Evolutionary conservation across 2,329 filamentous ascomycete genomes (phyloP), one percentile per base, ranked within the genome.

Genomic region (Beauveria pseudobassiana): DNA sequence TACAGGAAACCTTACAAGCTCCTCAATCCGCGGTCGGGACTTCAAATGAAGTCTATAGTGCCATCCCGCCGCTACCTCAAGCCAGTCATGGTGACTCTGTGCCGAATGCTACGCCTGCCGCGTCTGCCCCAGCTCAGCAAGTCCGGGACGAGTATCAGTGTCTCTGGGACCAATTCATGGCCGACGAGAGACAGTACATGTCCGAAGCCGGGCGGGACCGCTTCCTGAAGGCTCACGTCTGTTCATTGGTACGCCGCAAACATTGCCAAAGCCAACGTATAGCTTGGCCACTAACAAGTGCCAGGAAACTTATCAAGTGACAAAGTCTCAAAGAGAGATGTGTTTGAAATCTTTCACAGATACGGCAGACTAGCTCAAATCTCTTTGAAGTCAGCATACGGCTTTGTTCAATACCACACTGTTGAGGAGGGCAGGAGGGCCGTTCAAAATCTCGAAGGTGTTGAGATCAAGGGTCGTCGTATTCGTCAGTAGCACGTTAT

Each of bases 321-420:
- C 72, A 88, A 93, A 71, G 93, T 96, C 16, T 95, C 91, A 7
- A 98, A 98, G 75, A 86, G 89, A 66, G 93, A 98, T 74, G 86
- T 98, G 9, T 98, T 96, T 75, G 89, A 96, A 71, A 82, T 93
- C 20, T 98, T 99, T 71, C 87, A 92, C 70, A 83, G 82, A 62
- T 93, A 91, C 71, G 95, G 95, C 59, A 88, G 87, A 64, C 80
- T 99, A 52, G 93, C 93, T 2, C 95, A 99, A 72, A 95, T 98
- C 63, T 96, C 92, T 1, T 91, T 98, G 68, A 98, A 98, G 74
- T 92, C 95, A 66, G 93, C 93, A 1, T 98, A 96, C 74, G 95
- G 95, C 1, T 99, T 98, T 71, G 92, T 98, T 42, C 95, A 98
- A 72, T 99, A 96, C 67, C 82, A 96, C 66, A 87, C 91, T 34